Base-by-base conservation (phyloP, 2,329 filamentous ascomycete genomes). In the Colletotrichum melonis region DNA sequence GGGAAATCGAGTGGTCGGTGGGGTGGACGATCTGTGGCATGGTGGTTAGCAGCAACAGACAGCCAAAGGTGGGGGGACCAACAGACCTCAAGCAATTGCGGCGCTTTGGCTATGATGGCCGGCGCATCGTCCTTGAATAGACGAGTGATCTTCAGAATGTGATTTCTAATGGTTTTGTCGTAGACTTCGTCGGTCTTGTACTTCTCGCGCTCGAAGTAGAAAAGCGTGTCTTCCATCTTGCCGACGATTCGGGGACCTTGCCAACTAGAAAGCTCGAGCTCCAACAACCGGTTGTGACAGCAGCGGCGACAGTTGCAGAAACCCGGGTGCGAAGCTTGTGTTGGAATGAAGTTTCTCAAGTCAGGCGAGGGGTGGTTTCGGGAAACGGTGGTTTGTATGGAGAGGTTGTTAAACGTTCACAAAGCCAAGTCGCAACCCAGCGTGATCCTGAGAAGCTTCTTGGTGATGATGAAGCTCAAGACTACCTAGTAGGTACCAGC, bases 1-100 rank as follows among this genome's bases (percentile, higher is more conserved):
- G 88, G 28, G 88, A 88, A 67, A 89, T 84, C 8, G 89, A 87
- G 76, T 91, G 82, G 57, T 81, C 68, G 8, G 82, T 79, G 1
- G 88, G 87, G 74, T 90, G 79, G 30, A 90, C 78, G 14, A 81
- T 78, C 86, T 90, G 60, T 9, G 49, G 49, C 19, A 52, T 16
- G 19, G n/a, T 16, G n/a, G 42, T 73, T 57, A 73, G 56, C 59
- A 63, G 57, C 14, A 35, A 26, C 38, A 65, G 32, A 60, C 46
- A 30, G 4, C 30, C 38, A 59, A 54, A 35, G 26, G 63, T 35
- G 24, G 46, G 26, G 12, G 49, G 35, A n/a, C 32, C 46, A n/a
- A 66, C 79, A 22, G 67, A 86, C 88, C 75, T 85, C 76, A 4
- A 90, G 80, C 6, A 89, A 79, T 58, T 83, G 74, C 12, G 76